Evolutionary conservation across 2,329 filamentous ascomycete genomes (phyloP).

Genomic region (Colletotrichum sp.): DNA sequence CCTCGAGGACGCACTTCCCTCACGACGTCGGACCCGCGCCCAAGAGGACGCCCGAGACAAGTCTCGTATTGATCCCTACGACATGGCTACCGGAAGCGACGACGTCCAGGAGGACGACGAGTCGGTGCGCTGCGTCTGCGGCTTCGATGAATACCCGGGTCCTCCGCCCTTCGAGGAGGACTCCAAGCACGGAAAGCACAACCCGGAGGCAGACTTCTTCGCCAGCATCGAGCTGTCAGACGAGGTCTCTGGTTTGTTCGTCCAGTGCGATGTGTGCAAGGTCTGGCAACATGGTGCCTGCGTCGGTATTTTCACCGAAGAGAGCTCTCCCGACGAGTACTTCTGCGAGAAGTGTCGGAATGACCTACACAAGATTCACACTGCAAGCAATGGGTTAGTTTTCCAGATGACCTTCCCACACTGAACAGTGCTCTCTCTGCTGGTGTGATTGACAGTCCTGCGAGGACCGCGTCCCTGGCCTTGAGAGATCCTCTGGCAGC

Average conservation of each 20-base stretch:
- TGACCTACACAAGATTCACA: slow-evolving; percentile 85
- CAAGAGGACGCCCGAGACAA: slow-evolving; percentile 66
- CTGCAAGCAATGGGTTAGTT: slow-evolving; percentile 82
- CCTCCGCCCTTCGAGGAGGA: slow-evolving; percentile 68
- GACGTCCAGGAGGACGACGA: slow-evolving; percentile 88
- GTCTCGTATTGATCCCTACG: slow-evolving; percentile 45
- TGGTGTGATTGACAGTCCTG: background rate
- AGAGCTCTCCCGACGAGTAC: slow-evolving; percentile 93
- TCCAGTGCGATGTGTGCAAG: slow-evolving; percentile 97
- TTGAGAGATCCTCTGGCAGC: background rate
- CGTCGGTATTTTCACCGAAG: slow-evolving; percentile 95
- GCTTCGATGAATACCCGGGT: slow-evolving; percentile 92
- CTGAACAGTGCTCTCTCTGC: background rate
- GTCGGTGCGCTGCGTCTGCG: slow-evolving; percentile 93
- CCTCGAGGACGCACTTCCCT: slow-evolving; percentile 70
- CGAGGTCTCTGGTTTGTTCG: slow-evolving; percentile 92
- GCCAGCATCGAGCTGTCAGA: slow-evolving; percentile 71
- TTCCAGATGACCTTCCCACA: background rate
- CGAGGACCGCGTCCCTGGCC: background rate
- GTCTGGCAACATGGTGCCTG: slow-evolving; percentile 99
- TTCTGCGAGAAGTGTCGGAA: slow-evolving; percentile 96
- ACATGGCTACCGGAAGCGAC: slow-evolving; percentile 67
- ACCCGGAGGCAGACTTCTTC: slow-evolving; percentile 62
- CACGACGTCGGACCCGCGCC: slow-evolving; percentile 79
- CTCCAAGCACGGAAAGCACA: slow-evolving; percentile 58